Percentiles rank a stretch among this genome's conserved stretches.
Evolutionary conservation across 1,284 basidiomycete genomes (phyloP).

Genomic region (Entoloma clypeatum): DNA sequence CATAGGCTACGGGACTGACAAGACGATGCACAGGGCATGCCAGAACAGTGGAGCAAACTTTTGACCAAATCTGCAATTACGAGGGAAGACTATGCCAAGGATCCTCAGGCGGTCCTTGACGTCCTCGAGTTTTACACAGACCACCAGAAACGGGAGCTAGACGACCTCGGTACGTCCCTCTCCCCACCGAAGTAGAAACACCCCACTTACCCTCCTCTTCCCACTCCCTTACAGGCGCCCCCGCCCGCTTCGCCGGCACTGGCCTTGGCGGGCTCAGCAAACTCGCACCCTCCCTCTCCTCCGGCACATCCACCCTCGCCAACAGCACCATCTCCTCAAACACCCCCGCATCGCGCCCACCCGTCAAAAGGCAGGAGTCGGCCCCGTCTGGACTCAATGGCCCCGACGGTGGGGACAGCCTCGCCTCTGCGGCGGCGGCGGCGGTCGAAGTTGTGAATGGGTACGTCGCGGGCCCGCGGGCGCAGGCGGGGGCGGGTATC

Average conservation of each 20-base stretch:
- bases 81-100: constrained; percentile 93
- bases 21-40: constrained; percentile 70
- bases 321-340: constrained; percentile 21
- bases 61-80: constrained; percentile 97
- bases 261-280: constrained; percentile 73
- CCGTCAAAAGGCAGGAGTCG: constrained; percentile 55
- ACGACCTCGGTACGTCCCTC: constrained; percentile 41
- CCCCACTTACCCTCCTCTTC: constrained; percentile 25
- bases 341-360: constrained; percentile 33
- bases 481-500: constrained; percentile 37
- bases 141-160: constrained; percentile 89
- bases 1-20: too few species aligned
- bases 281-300: constrained; percentile 27
- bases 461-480: constrained; percentile 35
- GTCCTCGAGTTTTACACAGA: constrained; percentile 99
- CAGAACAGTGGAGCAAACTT: constrained; percentile 95
- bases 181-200: constrained; percentile 9
- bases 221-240: constrained; percentile 41
- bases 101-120: constrained; percentile 96
- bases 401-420: constrained; percentile 40
- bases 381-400: constrained; percentile 49
- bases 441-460: constrained; percentile 65
- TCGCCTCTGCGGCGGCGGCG: constrained; percentile 46
- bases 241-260: constrained; percentile 82
- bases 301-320: constrained; percentile 31